These are phyloP conservation scores for Trichophyton simii DNA, from an alignment of 2,329 filamentous ascomycete genomes.

Conservation along the genomic window DNA sequence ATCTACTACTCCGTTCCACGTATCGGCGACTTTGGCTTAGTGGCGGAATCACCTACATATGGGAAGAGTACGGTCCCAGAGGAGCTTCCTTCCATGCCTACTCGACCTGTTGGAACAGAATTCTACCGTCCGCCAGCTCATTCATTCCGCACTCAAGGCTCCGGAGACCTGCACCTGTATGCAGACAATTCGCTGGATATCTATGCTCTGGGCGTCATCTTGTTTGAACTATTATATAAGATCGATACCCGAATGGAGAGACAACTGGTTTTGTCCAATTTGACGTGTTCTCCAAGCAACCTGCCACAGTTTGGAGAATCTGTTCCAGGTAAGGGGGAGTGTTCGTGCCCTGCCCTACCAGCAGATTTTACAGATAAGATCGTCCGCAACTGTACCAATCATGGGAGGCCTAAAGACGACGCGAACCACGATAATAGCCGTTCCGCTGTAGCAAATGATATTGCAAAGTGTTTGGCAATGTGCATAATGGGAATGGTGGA, in stretches of 20 bases:
- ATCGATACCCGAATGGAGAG: constrained; percentile 42
- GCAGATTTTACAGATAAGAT: constrained; percentile 28
- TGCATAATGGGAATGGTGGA: constrained; percentile 35
- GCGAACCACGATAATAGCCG: background rate
- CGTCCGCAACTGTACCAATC: constrained; percentile 19
- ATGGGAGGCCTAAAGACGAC: background rate
- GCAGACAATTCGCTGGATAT: constrained; percentile 46
- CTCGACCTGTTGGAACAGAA: constrained; percentile 46
- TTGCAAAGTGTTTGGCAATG: constrained; percentile 23
- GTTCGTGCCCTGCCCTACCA: constrained; percentile 22
- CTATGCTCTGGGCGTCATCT: constrained; percentile 49
- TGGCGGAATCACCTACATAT: constrained; percentile 41
- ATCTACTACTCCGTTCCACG: constrained; percentile 41
- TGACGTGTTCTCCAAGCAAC: constrained; percentile 23
- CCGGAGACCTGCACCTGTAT: constrained; percentile 7
- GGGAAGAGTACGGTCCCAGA: constrained; percentile 14
- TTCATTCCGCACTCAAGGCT: constrained; percentile 9
- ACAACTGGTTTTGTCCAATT: constrained; percentile 28
- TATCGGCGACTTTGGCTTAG: constrained; percentile 57
- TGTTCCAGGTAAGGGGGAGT: background rate
- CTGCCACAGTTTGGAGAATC: background rate
- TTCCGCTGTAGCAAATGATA: constrained; percentile 8
- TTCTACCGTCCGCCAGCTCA: constrained; percentile 45
- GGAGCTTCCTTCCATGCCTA: constrained; percentile 3
- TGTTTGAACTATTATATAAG: constrained; percentile 48